Evolutionary conservation across 2,329 filamentous ascomycete species (phyloP), one percentile per base, ranked within the genome.

Genomic region (Curvularia sp.): DNA sequence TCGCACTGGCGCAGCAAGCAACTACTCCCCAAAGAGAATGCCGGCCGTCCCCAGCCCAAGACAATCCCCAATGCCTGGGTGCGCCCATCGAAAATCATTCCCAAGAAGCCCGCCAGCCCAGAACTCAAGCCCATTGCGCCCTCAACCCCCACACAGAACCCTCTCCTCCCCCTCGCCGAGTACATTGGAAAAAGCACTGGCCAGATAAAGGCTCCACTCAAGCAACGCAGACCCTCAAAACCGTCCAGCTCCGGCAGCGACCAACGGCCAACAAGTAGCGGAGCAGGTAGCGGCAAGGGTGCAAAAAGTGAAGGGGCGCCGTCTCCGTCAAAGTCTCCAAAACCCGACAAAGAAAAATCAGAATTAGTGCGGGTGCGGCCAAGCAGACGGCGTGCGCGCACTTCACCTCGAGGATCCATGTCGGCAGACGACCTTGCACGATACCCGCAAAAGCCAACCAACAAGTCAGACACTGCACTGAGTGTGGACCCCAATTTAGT

Each of bases 1-100:
- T 90, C 91, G 54, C 91, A 97, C 78, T 98, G 94, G 91, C 75
- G 76, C 57, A 87, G 87, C 78, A 88, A 87, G 71, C 70, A 71
- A 55, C 73, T 74, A 5, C 72, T 74, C 30, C 71, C 73, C 4
- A 77, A 77, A 41, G 72, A 75, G 13, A 44, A 51, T 30, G 55
- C 62, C 10, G 58, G 62, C 41, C 70, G 69, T n/a, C 66, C 71
- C 0, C 65, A 72, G 33, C 73, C 74, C 24, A 76, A 77, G 63
- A 68, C 66, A 28, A 69, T 76, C 9, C 73, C 76, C 39, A 77
- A 72, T 35, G 75, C 71, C 38, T 78, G 76, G 76, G 76, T 78
- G 51, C 71, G 76, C 7, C 75, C 76, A 42, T 71, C 73, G 5
- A 68, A 68, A 57, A 65, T 68, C 30, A 64, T 68, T 5, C 55